A percentile compares a stretch with the other conserved stretches of the same genome.
These are phyloP conservation scores for Ordospora pajunii DNA, from an alignment of 371 early-diverging fungal species.

Conservation along the genomic window DNA sequence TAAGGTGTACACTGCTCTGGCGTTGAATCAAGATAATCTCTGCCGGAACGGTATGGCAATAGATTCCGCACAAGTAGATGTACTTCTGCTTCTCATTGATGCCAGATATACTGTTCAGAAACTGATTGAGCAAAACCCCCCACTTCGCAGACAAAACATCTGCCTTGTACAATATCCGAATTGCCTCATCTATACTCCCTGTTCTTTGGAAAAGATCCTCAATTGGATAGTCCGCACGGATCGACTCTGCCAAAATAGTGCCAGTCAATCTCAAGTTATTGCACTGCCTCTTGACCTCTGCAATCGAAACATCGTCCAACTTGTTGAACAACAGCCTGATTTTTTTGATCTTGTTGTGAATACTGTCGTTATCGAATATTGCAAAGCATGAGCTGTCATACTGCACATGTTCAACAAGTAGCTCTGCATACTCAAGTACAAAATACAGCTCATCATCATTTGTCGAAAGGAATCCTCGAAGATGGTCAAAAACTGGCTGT, in stretches of 20 bases:
- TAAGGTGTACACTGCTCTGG: neutral
- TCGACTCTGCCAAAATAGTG: neutral
- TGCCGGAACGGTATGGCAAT: neutral
- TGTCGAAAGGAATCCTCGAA: conserved; percentile 10
- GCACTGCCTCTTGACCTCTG: conserved; percentile 6
- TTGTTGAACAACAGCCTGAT: conserved; percentile 17
- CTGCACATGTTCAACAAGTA: conserved; percentile 1
- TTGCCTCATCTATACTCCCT: neutral
- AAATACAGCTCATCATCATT: conserved; percentile 35
- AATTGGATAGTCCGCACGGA: neutral
- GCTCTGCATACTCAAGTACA: conserved; percentile 30
- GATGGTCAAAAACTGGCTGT: conserved; percentile 22
- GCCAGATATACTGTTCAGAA: neutral
- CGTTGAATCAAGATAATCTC: neutral
- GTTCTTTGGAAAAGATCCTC: neutral
- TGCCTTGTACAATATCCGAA: neutral
- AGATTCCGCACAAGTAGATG: neutral
- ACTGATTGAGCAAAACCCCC: neutral
- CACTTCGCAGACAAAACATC: neutral
- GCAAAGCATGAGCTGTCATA: conserved; percentile 10
- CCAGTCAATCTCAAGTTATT: neutral
- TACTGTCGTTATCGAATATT: conserved; percentile 17
- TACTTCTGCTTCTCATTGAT: conserved; percentile 5
- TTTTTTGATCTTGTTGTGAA: conserved; percentile 33
- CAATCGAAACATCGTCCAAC: conserved; percentile 16